These are phyloP conservation scores for Termitomyces sp. DNA, from an alignment of 1,284 basidiomycete genomes.

Conservation along the genomic window DNA sequence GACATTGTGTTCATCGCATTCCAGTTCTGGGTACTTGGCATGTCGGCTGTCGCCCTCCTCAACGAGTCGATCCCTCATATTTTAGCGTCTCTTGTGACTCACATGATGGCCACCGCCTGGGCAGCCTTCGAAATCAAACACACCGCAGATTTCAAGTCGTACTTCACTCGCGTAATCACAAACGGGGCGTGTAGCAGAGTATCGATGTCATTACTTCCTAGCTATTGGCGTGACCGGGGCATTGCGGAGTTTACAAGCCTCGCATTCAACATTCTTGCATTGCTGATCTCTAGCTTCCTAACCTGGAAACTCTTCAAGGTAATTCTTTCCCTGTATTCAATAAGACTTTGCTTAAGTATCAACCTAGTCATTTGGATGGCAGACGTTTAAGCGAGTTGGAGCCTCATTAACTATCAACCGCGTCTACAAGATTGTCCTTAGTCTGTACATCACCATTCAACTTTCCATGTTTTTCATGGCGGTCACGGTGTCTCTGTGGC, in stretches of 20 bases:
- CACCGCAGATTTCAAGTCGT: slow-evolving; percentile 50
- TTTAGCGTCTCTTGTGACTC: slow-evolving; percentile 65
- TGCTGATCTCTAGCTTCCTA: slow-evolving; percentile 57
- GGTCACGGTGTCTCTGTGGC: slow-evolving; percentile 64
- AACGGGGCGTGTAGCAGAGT: slow-evolving; percentile 56
- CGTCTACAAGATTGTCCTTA: slow-evolving; percentile 66
- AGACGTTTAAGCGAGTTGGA: slow-evolving; percentile 80
- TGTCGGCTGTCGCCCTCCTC: slow-evolving; percentile 71
- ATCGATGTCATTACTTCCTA: slow-evolving; percentile 39
- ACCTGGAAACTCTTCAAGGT: slow-evolving; percentile 76
- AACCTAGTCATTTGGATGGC: slow-evolving; percentile 68
- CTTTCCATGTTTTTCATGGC: slow-evolving; percentile 73
- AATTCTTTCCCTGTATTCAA: slow-evolving; percentile 5
- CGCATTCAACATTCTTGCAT: slow-evolving; percentile 53
- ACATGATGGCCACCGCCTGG: slow-evolving; percentile 68
- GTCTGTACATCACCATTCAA: slow-evolving; percentile 69
- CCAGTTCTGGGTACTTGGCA: slow-evolving; percentile 75
- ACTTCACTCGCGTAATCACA: slow-evolving; percentile 54
- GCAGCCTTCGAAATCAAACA: slow-evolving; percentile 57
- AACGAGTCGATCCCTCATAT: slow-evolving; percentile 82
- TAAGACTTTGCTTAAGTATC: background rate
- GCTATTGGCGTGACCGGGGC: slow-evolving; percentile 55
- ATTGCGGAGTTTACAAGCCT: slow-evolving; percentile 61
- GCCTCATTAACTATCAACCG: slow-evolving; percentile 71
- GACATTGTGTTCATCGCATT: slow-evolving; percentile 74